Evolutionary conservation across 441 rosid genomes (phyloP), one percentile per base, ranked within the genome.

Genomic region (Dalechampia spathulata): DNA sequence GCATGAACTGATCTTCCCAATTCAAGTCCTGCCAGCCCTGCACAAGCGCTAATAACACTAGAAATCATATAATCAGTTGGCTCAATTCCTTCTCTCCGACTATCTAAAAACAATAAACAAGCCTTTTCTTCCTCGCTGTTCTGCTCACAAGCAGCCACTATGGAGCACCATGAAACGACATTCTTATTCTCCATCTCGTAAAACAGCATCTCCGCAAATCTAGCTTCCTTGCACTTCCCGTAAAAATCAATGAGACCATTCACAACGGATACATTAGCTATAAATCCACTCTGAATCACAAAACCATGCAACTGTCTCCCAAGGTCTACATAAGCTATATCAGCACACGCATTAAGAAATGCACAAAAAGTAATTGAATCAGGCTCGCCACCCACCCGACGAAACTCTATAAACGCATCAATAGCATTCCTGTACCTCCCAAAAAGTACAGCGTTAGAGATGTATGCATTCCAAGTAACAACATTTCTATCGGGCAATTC

Each of bases 211-310:
- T 78, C 78, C 12, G 83, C 73, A 10, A 39, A 64, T 39, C 39
- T 56, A 55, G 83, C 58, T 76, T 81, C 72, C 50, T 77, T 70
- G 63, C 98, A 83, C 67, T 91, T 91, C 1, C 96, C 96, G 61
- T 91, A 79, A 42, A 86, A 86, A 81, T 91, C 89, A 6, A 86
- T 64, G 49, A 88, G 76, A 38, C 95, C 96, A 64, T 91, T 87
- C 10, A 64, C 74, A 23, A 88, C 95, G 0, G 84, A 75, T 57
- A 83, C 66, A 9, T 77, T 78, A 20, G 15, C 20, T 76, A 73
- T 68, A 8, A 80, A 82, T 37, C 95, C 95, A 55, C 46, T 60
- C 8, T 70, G 72, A 40, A 83, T 62, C 52, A 79, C 72, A 36
- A 73, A 70, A 15, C 87, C 96, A 17, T 83, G 97, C 32, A 90